Percentiles rank a stretch among this genome's conserved stretches.
These are phyloP conservation scores for Echites panduratus DNA, from an alignment of 257 asterid species.

Conservation along the genomic window DNA sequence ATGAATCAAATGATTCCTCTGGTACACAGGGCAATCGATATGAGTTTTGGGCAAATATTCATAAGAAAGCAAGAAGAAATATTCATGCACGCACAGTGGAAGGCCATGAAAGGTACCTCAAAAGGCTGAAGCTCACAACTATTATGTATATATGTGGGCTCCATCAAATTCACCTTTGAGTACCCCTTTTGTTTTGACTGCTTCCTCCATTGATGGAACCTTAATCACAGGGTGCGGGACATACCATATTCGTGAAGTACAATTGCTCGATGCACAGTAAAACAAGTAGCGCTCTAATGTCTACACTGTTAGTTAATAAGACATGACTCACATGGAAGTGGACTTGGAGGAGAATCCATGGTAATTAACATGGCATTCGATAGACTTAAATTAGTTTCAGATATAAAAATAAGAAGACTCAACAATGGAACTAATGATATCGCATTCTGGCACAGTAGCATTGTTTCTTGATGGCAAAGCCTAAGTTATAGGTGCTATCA, in stretches of 20 bases:
- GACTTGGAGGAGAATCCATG: too few relatives aligned
- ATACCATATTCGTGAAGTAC: too few relatives aligned
- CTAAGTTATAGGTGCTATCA: conserved; percentile 1
- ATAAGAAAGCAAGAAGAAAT: conserved; percentile 8
- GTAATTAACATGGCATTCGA: too few relatives aligned
- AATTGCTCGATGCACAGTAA: neutral
- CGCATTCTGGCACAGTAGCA: too few relatives aligned
- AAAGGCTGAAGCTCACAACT: conserved; percentile 13
- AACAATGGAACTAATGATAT: conserved; percentile 1
- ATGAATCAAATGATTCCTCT: conserved; percentile 15
- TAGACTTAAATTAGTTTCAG: neutral
- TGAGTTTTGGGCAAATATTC: conserved; percentile 12
- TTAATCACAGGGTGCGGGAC: neutral
- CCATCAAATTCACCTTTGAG: conserved; percentile 2
- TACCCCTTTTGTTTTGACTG: neutral
- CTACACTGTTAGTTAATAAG: neutral
- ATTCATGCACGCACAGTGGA: conserved; percentile 3
- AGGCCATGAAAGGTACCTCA: conserved; percentile 14
- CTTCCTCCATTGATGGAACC: conserved; percentile 14
- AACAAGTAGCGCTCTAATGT: neutral
- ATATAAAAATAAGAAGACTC: too few relatives aligned
- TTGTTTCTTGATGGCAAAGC: conserved; percentile 20
- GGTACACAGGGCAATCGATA: conserved; percentile 9
- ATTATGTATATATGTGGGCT: neutral
- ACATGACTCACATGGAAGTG: too few relatives aligned